Evolutionary conservation across 2,329 filamentous ascomycete species (phyloP).

Genomic region (Dactylellina haptotyla): DNA sequence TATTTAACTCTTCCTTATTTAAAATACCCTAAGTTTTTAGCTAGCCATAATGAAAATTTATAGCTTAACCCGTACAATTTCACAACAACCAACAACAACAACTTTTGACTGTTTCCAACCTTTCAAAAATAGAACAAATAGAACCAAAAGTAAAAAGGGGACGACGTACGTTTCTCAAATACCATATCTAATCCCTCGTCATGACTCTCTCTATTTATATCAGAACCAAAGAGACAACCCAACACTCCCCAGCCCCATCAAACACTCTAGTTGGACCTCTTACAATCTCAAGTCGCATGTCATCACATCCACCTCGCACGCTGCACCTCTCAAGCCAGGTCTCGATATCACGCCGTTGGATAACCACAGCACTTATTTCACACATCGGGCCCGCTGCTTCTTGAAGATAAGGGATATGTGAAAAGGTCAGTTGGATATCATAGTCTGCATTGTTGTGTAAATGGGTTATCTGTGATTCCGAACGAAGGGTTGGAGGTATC

Average conservation of each 20-base stretch:
- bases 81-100: too few relatives aligned
- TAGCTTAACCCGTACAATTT: too few relatives aligned
- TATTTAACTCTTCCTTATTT: too few relatives aligned
- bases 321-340: constrained; percentile 4
- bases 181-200: too few relatives aligned
- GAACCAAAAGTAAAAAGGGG: background rate
- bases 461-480: background rate
- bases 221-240: constrained; percentile 22
- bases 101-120: too few relatives aligned
- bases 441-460: constrained; percentile 11
- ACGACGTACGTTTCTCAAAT: too few relatives aligned
- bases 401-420: constrained; percentile 10
- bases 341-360: constrained; percentile 3
- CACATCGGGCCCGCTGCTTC: constrained; percentile 3
- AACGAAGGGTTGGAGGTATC: background rate
- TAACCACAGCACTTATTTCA: constrained; percentile 13
- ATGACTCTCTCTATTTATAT: too few relatives aligned
- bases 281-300: constrained; percentile 20
- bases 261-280: constrained; percentile 18
- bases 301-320: background rate
- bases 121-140: too few relatives aligned
- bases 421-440: constrained; percentile 34
- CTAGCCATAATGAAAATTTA: too few relatives aligned
- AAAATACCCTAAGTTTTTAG: too few relatives aligned
- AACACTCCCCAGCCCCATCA: constrained; percentile 29